phyloP scores from a whole-genome alignment of 139 green algal species.

The Micromonas pusilla region DNA sequence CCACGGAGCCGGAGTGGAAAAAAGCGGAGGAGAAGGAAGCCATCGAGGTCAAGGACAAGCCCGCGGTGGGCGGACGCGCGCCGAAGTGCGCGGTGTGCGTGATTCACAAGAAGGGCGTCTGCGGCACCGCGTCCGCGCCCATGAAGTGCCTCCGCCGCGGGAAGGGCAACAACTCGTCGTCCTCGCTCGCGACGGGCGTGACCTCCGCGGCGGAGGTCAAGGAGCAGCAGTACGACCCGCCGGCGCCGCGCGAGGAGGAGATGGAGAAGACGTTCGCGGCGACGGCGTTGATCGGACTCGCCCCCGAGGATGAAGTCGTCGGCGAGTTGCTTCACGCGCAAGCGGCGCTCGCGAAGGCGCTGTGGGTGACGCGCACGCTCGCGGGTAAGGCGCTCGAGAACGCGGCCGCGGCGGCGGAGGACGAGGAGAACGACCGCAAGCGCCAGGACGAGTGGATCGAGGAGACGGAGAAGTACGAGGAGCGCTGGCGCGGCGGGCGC shows the following conservation, averaged over 20 bases:
- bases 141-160: slow-evolving; percentile 49
- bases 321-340: slow-evolving; percentile 69
- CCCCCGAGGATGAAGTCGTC: slow-evolving; percentile 76
- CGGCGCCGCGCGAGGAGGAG: slow-evolving; percentile 41
- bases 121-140: slow-evolving; percentile 50
- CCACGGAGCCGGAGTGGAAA: no score
- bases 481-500: slow-evolving; percentile 14
- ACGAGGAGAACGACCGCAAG: background rate
- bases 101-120: slow-evolving; percentile 56
- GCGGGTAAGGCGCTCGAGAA: background rate
- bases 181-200: background rate
- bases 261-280: slow-evolving; percentile 41
- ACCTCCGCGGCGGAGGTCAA: background rate
- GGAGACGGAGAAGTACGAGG: slow-evolving; percentile 1
- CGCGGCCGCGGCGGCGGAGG: background rate
- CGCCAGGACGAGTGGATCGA: background rate
- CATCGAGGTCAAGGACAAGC: background rate
- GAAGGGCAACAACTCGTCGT: no score
- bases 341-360: slow-evolving; percentile 27
- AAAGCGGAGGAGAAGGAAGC: background rate
- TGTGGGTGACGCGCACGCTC: background rate
- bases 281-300: slow-evolving; percentile 46
- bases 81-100: slow-evolving; percentile 55
- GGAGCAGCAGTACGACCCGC: background rate
- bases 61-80: background rate